Evolutionary conservation across 2,329 filamentous ascomycete genomes (phyloP).

Genomic region (Alternaria tenuissima): DNA sequence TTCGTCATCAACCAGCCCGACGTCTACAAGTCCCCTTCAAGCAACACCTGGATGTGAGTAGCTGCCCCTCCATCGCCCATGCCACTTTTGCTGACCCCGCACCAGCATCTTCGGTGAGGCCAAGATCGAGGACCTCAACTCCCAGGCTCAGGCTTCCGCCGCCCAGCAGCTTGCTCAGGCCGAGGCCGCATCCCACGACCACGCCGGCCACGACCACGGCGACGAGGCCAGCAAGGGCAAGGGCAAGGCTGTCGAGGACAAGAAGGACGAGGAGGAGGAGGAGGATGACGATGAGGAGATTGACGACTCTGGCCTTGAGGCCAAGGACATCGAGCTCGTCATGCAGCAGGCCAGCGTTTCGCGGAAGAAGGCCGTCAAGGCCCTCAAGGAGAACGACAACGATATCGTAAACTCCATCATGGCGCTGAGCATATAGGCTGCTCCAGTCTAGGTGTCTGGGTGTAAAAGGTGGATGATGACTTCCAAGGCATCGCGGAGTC

Average conservation of each 20-base stretch:
- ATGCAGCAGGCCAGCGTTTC: conserved; percentile 98
- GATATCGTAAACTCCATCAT: conserved; percentile 99
- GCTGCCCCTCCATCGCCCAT: conserved; percentile 13
- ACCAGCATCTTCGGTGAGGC: conserved; percentile 97
- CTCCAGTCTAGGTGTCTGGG: conserved; percentile 15
- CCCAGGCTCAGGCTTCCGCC: conserved; percentile 93
- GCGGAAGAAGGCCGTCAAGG: conserved; percentile 98
- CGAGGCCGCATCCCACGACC: conserved; percentile 70
- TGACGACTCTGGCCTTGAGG: conserved; percentile 91
- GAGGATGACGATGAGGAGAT: conserved; percentile 91
- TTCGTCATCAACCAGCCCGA: conserved; percentile 99
- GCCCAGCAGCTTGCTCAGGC: conserved; percentile 90
- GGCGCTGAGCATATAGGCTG: conserved; percentile 72
- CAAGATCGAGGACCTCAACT: conserved; percentile 99
- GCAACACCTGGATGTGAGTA: conserved; percentile 99
- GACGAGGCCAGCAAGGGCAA: conserved; percentile 70
- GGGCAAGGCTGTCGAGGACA: conserved; percentile 73
- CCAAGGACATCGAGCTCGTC: conserved; percentile 99
- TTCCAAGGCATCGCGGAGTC: conserved; percentile 24
- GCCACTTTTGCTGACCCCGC: conserved; percentile 32
- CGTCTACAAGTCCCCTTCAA: conserved; percentile 98
- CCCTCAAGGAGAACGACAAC: conserved; percentile 98
- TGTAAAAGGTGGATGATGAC: conserved; percentile 25
- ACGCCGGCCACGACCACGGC: conserved; percentile 76
- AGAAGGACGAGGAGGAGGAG: conserved; percentile 62